Evolutionary conservation across 2,329 filamentous ascomycete genomes (phyloP).

Genomic region (Trichoderma sp.): DNA sequence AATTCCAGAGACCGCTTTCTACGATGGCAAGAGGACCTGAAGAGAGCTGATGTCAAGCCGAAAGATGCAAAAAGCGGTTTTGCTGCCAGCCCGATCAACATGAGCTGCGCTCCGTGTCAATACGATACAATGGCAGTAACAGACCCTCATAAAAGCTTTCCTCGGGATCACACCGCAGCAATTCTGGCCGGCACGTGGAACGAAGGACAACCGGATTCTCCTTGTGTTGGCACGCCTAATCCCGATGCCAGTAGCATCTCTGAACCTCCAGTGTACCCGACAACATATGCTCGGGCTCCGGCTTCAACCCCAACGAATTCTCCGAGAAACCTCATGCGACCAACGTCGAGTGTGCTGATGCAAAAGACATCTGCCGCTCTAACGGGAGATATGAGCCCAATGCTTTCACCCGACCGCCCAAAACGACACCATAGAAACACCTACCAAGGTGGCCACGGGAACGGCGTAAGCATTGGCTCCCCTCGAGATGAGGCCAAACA

Average conservation of each 20-base stretch:
- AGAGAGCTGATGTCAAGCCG: conserved; percentile 52
- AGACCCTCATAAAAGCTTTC: conserved; percentile 27
- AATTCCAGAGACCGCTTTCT: conserved; percentile 75
- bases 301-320: background rate
- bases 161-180: conserved; percentile 51
- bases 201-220: conserved; percentile 61
- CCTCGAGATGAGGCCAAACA: background rate
- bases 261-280: conserved; percentile 22
- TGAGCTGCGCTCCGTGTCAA: conserved; percentile 30
- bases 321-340: background rate
- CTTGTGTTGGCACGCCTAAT: conserved; percentile 34
- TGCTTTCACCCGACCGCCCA: background rate
- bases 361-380: background rate
- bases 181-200: conserved; percentile 59
- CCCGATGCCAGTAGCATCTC: conserved; percentile 22
- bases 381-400: background rate
- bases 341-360: background rate
- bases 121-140: conserved; percentile 34
- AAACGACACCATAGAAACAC: conserved; percentile 1
- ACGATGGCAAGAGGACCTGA: conserved; percentile 74
- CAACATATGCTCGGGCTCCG: conserved; percentile 2
- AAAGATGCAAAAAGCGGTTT: conserved; percentile 27
- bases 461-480: conserved; percentile 8
- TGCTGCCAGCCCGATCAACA: conserved; percentile 20
- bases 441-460: background rate